phyloP scores from a whole-genome alignment of 75 land plant genomes.

The Ceratopteris richardii region DNA sequence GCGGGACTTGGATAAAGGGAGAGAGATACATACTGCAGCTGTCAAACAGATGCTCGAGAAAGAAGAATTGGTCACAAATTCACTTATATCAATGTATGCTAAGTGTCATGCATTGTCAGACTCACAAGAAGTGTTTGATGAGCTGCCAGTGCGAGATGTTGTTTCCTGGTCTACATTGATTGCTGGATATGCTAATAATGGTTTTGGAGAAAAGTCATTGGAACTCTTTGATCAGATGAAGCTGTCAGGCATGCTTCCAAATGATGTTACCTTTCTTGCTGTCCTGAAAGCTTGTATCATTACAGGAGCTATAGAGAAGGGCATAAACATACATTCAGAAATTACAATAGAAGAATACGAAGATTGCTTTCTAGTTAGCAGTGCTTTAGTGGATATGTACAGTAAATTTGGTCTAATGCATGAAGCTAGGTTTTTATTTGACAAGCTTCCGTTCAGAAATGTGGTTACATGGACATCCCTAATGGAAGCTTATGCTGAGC shows the following conservation, averaged over 20 bases:
- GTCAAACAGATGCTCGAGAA: neutral
- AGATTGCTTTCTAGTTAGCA: neutral
- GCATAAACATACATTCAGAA: neutral
- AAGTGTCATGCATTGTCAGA: slow-evolving; percentile 15
- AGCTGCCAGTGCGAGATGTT: slow-evolving; percentile 17
- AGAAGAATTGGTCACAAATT: slow-evolving; percentile 1
- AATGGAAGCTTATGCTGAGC: slow-evolving; percentile 49
- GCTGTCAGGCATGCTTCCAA: neutral
- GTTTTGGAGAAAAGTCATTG: slow-evolving; percentile 8
- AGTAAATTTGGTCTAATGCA: slow-evolving; percentile 31
- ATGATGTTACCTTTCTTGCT: neutral
- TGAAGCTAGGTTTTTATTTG: slow-evolving; percentile 39
- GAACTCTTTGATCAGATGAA: neutral
- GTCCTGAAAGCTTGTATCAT: neutral
- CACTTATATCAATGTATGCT: slow-evolving; percentile 27
- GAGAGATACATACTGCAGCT: neutral
- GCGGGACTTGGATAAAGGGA: neutral
- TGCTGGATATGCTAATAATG: slow-evolving; percentile 22
- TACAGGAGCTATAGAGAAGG: neutral
- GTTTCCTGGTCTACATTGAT: slow-evolving; percentile 23
- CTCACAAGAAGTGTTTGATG: slow-evolving; percentile 24
- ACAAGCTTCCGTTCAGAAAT: slow-evolving; percentile 33
- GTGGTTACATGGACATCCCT: slow-evolving; percentile 67
- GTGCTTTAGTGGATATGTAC: slow-evolving; percentile 5
- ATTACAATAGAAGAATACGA: neutral